Conservation (phyloP, 768 basidiomycete species). For the Mycena capillaripes region DNA sequence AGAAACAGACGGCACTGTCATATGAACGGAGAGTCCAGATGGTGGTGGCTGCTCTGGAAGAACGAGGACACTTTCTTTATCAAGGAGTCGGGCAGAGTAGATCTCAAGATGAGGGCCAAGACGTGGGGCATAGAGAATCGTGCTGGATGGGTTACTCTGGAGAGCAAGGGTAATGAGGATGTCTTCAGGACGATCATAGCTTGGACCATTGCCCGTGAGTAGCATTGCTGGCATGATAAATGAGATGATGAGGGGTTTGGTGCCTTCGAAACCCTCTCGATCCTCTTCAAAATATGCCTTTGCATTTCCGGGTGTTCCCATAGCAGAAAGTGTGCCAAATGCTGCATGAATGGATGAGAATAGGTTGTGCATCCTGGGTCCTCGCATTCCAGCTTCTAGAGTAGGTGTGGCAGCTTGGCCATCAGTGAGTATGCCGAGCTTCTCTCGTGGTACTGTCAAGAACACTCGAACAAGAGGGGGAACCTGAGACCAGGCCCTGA, state of each 20-base stretch:
- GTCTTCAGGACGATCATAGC: constrained; percentile 13
- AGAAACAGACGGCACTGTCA: background rate
- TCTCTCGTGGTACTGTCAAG: constrained; percentile 34
- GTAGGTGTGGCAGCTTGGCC: constrained; percentile 22
- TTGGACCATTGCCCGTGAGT: constrained; percentile 8
- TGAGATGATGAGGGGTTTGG: constrained; percentile 22
- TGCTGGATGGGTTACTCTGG: constrained; percentile 16
- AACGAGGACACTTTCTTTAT: constrained; percentile 17
- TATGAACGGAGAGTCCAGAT: background rate
- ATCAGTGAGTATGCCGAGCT: constrained; percentile 14
- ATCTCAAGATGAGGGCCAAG: constrained; percentile 18
- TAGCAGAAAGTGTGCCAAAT: constrained; percentile 27
- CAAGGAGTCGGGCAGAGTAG: constrained; percentile 12
- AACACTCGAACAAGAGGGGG: constrained; percentile 34
- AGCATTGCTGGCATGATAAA: constrained; percentile 23
- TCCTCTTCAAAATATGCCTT: constrained; percentile 37
- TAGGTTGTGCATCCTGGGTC: constrained; percentile 26
- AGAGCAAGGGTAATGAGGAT: constrained; percentile 6
- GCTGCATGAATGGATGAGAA: constrained; percentile 37
- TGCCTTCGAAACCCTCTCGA: constrained; percentile 17
- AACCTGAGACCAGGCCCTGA: constrained; percentile 26
- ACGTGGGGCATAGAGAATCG: background rate
- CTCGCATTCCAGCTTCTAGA: constrained; percentile 29
- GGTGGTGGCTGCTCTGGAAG: constrained; percentile 23
- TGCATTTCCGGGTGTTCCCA: constrained; percentile 32